Evolutionary conservation across 2,329 filamentous ascomycete genomes (phyloP).

Genomic region (Talaromyces amestolkiae): DNA sequence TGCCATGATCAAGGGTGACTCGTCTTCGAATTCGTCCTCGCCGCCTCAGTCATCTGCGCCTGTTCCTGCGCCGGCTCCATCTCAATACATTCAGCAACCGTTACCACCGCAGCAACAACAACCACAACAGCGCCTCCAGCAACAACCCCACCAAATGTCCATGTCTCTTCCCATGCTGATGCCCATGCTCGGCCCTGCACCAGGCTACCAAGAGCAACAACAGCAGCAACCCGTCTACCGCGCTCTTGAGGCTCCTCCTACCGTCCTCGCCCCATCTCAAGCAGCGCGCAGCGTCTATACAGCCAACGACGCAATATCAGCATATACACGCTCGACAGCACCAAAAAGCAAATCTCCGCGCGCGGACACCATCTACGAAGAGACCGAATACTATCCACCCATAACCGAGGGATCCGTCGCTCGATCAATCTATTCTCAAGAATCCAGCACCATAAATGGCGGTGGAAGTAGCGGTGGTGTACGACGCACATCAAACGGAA

Average conservation of each 20-base stretch:
- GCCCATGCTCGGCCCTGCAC: conserved; percentile 17
- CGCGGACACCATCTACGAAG: conserved; percentile 43
- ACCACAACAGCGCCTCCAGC: conserved; percentile 22
- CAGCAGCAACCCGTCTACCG: conserved; percentile 29
- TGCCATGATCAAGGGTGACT: conserved; percentile 64
- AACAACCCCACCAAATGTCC: conserved; percentile 10
- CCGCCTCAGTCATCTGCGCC: conserved; percentile 27
- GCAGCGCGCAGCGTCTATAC: conserved; percentile 28
- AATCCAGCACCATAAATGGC: not conserved
- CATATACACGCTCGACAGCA: conserved; percentile 33
- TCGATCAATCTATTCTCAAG: not conserved
- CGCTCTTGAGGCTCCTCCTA: conserved; percentile 34
- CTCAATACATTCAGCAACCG: conserved; percentile 16
- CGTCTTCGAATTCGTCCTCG: conserved; percentile 25
- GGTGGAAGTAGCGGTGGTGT: conserved; percentile 10
- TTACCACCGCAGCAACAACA: conserved; percentile 21
- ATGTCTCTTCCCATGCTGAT: conserved; percentile 16
- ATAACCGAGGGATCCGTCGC: not conserved
- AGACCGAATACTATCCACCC: conserved; percentile 32
- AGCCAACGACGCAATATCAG: conserved; percentile 30
- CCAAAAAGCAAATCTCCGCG: conserved; percentile 41
- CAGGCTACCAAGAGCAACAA: conserved; percentile 15
- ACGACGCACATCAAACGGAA: conserved; percentile 39
- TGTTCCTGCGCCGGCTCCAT: conserved; percentile 23
- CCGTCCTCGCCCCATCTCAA: conserved; percentile 23